These are phyloP conservation scores for Chlorella sp. DNA, from an alignment of 139 green algal species.

Conservation along the genomic window DNA sequence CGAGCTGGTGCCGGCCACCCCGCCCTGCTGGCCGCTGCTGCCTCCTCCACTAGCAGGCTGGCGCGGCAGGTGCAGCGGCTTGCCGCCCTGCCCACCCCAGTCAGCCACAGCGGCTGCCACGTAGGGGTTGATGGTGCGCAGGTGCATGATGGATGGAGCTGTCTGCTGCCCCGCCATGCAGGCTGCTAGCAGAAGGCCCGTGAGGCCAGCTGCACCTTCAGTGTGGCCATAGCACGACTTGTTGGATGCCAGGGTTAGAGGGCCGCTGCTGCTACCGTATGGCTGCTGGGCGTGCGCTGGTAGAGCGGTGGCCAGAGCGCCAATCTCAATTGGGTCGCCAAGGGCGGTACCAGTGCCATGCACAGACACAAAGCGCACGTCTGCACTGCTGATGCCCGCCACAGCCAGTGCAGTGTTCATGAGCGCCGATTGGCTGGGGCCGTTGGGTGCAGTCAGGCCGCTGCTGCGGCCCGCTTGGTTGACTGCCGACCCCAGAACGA, in stretches of 20 bases:
- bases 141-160: constrained; percentile 59
- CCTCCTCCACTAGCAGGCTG: neutral
- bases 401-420: constrained; percentile 54
- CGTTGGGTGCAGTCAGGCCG: constrained; percentile 83
- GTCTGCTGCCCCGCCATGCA: constrained; percentile 7
- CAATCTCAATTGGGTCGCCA: constrained; percentile 57
- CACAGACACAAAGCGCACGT: constrained; percentile 35
- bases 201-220: constrained; percentile 64
- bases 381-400: neutral
- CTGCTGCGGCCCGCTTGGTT: constrained; percentile 85
- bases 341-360: constrained; percentile 64
- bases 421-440: constrained; percentile 72
- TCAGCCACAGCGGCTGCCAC: constrained; percentile 50
- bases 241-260: constrained; percentile 47
- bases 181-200: constrained; percentile 70
- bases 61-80: neutral
- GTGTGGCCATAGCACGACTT: constrained; percentile 70
- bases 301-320: constrained; percentile 25
- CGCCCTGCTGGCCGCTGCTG: no score
- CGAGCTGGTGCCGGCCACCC: constrained; percentile 38
- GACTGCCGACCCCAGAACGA: constrained; percentile 69
- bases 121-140: constrained; percentile 75
- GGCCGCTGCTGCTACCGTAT: no score
- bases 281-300: no score
- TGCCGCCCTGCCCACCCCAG: neutral